A percentile compares a stretch with the other conserved stretches of the same genome.
Conservation (phyloP, 2,329 filamentous ascomycete genomes). For the Pseudogymnoascus sp. region DNA sequence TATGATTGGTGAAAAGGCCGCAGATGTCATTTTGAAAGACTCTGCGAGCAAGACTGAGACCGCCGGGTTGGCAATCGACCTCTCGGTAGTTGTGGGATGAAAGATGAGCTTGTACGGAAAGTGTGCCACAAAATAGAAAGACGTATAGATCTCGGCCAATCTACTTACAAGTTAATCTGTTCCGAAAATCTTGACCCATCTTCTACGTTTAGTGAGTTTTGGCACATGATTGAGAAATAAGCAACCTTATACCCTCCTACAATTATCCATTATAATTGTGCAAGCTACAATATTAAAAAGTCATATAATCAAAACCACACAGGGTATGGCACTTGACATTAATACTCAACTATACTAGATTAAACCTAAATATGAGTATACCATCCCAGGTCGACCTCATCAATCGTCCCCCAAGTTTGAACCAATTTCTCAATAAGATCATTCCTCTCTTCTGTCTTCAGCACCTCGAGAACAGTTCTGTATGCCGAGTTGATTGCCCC, state of each 20-base stretch:
- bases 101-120: not conserved
- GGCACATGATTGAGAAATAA: not conserved
- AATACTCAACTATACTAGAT: not conserved
- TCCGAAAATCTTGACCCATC: not conserved
- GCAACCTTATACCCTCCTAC: not conserved
- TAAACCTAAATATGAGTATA: not conserved
- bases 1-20: constrained; percentile 26
- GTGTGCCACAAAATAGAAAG: not conserved
- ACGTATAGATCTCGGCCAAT: not conserved
- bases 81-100: not conserved
- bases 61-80: not conserved
- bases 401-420: not conserved
- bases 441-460: not conserved
- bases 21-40: constrained; percentile 23
- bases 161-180: not conserved
- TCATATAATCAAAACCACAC: not conserved
- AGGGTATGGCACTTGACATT: not conserved
- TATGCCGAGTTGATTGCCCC: constrained; percentile 33
- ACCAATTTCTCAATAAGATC: not conserved
- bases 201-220: not conserved
- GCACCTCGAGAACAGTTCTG: constrained; percentile 16
- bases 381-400: not conserved
- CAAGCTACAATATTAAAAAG: not conserved
- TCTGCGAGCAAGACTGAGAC: not conserved
- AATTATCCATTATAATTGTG: not conserved